Evolutionary conservation across 2,329 filamentous ascomycete species (phyloP).

Genomic region (Neopestalotiopsis clavispora): DNA sequence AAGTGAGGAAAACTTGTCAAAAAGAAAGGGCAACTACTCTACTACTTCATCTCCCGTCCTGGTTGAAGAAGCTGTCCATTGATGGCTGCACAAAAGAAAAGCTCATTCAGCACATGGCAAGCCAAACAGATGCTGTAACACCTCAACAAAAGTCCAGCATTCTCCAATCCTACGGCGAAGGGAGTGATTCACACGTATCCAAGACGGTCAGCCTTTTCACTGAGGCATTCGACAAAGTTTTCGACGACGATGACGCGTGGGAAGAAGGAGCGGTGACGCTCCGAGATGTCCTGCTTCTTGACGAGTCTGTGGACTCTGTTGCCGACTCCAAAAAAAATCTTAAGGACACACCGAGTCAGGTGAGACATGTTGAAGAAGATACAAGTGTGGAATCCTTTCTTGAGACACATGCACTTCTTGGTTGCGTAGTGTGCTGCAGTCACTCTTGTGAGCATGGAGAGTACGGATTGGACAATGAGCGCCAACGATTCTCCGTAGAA

Average conservation of each 20-base stretch:
- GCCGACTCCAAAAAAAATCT: constrained; percentile 59
- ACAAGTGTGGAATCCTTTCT: constrained; percentile 51
- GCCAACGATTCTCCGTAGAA: constrained; percentile 58
- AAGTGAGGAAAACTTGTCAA: constrained; percentile 52
- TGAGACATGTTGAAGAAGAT: constrained; percentile 39
- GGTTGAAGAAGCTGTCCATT: constrained; percentile 55
- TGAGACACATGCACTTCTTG: constrained; percentile 59
- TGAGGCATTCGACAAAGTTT: constrained; percentile 61
- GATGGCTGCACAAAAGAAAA: constrained; percentile 57
- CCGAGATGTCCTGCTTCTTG: constrained; percentile 56
- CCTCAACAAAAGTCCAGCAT: constrained; percentile 60
- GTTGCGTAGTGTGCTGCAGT: constrained; percentile 63
- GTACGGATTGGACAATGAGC: constrained; percentile 58
- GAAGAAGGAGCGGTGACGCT: constrained; percentile 48
- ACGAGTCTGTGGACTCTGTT: constrained; percentile 58
- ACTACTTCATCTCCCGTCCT: constrained; percentile 58
- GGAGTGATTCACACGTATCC: constrained; percentile 46
- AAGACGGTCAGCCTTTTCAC: constrained; percentile 56
- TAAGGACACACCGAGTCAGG: constrained; percentile 46
- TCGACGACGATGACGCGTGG: constrained; percentile 42
- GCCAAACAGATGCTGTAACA: constrained; percentile 51
- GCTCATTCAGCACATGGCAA: constrained; percentile 59
- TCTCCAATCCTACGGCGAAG: constrained; percentile 51
- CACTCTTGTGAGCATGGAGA: constrained; percentile 67
- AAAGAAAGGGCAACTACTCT: constrained; percentile 58